phyloP scores from a whole-genome alignment of 2,329 filamentous ascomycete species.

The Colletotrichum trifolii region DNA sequence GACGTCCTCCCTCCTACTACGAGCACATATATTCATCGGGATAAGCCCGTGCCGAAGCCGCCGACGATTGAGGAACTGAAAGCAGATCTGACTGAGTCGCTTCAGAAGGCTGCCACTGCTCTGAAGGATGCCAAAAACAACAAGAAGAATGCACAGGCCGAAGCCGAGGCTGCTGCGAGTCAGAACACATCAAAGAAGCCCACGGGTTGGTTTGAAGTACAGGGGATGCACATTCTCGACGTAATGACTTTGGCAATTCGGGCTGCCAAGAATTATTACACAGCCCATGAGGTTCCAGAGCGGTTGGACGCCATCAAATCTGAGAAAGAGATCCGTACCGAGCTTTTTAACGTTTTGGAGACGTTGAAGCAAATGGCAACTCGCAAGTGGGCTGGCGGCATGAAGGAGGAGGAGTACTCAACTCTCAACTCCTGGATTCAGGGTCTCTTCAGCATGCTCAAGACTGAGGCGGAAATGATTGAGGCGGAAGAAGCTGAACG shows the following conservation, averaged over 20 bases:
- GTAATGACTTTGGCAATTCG: constrained; percentile 95
- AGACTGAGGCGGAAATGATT: constrained; percentile 81
- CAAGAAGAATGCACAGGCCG: constrained; percentile 18
- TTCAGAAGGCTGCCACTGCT: constrained; percentile 76
- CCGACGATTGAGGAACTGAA: constrained; percentile 86
- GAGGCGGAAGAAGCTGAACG: constrained; percentile 76
- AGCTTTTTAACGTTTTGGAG: constrained; percentile 88
- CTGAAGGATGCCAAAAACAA: constrained; percentile 67
- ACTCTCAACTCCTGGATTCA: constrained; percentile 83
- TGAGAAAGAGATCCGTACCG: constrained; percentile 85
- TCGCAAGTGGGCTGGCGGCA: constrained; percentile 85
- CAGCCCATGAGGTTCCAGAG: constrained; percentile 87
- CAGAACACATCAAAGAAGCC: constrained; percentile 46
- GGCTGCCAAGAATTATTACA: constrained; percentile 96
- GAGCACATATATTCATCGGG: constrained; percentile 91
- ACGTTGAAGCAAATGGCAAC: constrained; percentile 91
- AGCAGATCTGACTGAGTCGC: constrained; percentile 69
- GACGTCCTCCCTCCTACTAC: constrained; percentile 95
- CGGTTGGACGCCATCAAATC: constrained; percentile 87
- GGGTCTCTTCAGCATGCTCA: constrained; percentile 80
- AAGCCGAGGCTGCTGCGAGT: constrained; percentile 3
- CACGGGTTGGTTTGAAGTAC: constrained; percentile 84
- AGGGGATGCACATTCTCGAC: constrained; percentile 92
- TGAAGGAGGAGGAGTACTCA: constrained; percentile 81
- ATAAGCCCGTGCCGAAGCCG: constrained; percentile 83